Evolutionary conservation across 2,329 filamentous ascomycete genomes (phyloP).

Genomic region (Apiospora koreana): DNA sequence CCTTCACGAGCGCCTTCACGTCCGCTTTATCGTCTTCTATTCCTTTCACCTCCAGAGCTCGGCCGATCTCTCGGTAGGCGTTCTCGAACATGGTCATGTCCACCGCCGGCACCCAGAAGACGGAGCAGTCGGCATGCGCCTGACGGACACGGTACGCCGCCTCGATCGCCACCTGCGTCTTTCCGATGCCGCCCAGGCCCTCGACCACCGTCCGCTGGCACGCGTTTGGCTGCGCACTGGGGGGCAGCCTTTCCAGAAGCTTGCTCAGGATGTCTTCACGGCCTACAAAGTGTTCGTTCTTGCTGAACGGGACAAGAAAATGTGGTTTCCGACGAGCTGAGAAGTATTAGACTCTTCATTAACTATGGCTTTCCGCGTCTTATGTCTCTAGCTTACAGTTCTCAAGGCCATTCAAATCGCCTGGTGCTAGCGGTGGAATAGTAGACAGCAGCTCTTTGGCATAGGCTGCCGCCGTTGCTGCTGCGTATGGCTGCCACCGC

Average conservation of each 20-base stretch:
- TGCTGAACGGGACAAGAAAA: neutral
- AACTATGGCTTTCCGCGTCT: neutral
- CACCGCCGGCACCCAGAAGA: slow-evolving; percentile 1
- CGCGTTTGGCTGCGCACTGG: neutral
- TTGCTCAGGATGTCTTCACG: neutral
- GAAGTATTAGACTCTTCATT: neutral
- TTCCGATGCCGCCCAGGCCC: neutral
- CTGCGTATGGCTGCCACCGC: slow-evolving; percentile 26
- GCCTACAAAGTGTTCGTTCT: neutral
- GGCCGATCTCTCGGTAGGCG: neutral
- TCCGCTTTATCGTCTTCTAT: neutral
- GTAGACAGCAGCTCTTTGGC: slow-evolving; percentile 22
- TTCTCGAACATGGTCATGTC: neutral
- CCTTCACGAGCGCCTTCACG: slow-evolving; percentile 25
- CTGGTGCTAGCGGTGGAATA: neutral
- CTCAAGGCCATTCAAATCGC: neutral
- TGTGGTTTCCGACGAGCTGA: neutral
- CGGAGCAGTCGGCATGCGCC: slow-evolving; percentile 1
- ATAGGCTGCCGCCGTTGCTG: slow-evolving; percentile 25
- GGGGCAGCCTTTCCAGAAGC: neutral
- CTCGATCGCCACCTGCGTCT: no score
- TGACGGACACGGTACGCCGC: neutral
- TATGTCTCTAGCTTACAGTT: neutral
- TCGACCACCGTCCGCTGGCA: neutral
- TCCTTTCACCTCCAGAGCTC: neutral